Base-by-base conservation (phyloP, 306 rosid species). In the Glycine soja region DNA sequence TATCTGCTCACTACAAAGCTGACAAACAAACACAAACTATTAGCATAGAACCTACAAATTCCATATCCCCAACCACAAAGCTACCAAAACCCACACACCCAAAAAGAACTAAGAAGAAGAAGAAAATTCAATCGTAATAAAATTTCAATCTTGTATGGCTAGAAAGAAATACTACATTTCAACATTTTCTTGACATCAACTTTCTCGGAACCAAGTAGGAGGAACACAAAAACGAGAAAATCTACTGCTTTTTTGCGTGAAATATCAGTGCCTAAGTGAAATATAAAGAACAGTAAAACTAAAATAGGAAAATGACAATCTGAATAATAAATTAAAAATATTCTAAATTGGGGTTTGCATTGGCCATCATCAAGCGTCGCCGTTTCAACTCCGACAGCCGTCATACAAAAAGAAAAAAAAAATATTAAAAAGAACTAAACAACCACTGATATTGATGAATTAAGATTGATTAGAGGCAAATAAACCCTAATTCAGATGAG, bases 1-100 rank as follows among this genome's bases (percentile, higher is more conserved):
- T 82, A 67, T 53, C 82, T 83, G 65, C 80, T 83, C 51, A 72
- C 85, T 83, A 77, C 74, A 78, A 69, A 16, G 48, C 54, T 52
- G 56, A 74, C 45, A 76, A 58, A 70, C 16, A 79, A 77, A 64
- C 2, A 14, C 36, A 84, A 66, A 11, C 14, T 54, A 14, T 72
- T 6, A 73, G 67, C 79, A 64, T 32, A 71, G 8, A 62, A 59
- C 16, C 43, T 47, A 64, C 34, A 48, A 75, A 58, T 19, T 61
- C 62, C 52, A 47, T 30, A 64, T 14, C 80, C 69, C 3, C 15
- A 62, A 62, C 36, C 6, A 30, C 62, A 43, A 52, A 32, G 56
- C 53, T 57, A 51, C 32, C 47, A 47, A 16, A 16, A 59, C 43
- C 9, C 16, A 64, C 70, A 36, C 10, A 3, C 32, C n/a, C 5